phyloP scores from a whole-genome alignment of 2,329 filamentous ascomycete genomes.

The Metarhizium robertsii region DNA sequence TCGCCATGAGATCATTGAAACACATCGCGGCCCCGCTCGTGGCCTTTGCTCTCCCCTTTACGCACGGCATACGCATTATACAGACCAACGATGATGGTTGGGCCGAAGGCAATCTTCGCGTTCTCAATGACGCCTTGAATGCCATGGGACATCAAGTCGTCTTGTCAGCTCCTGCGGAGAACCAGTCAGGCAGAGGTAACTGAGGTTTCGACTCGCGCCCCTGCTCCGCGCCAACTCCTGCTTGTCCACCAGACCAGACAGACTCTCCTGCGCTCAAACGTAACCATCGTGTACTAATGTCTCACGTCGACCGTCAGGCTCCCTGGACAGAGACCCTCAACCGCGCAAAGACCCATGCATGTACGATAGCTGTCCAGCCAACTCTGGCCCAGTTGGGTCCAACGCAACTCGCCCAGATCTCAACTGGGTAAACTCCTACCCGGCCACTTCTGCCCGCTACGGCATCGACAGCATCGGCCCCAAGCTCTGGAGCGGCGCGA shows the following conservation, averaged over 20 bases:
- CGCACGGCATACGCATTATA: conserved; percentile 39
- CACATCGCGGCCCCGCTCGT: too few relatives aligned
- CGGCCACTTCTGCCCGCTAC: conserved; percentile 53
- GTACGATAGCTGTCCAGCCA: conserved; percentile 50
- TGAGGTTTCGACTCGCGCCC: background rate
- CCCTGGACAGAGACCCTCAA: conserved; percentile 30
- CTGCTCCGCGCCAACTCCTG: too few relatives aligned
- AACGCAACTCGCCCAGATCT: conserved; percentile 48
- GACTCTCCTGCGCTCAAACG: too few relatives aligned
- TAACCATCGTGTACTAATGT: too few relatives aligned
- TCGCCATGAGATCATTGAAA: too few relatives aligned
- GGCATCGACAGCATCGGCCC: conserved; percentile 50
- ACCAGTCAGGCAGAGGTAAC: conserved; percentile 53
- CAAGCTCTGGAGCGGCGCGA: conserved; percentile 39
- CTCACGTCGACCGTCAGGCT: conserved; percentile 34
- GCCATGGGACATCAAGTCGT: conserved; percentile 50
- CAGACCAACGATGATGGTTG: conserved; percentile 66
- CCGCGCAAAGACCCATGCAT: conserved; percentile 43
- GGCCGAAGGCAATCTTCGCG: conserved; percentile 59
- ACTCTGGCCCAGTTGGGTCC: conserved; percentile 44
- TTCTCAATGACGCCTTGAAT: conserved; percentile 46
- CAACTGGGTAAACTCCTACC: conserved; percentile 66
- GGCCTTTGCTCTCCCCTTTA: too few relatives aligned
- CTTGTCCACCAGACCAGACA: too few relatives aligned
- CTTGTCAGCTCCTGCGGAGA: conserved; percentile 56